phyloP scores from a whole-genome alignment of 2,329 filamentous ascomycete genomes.

The Arthrocladium fulminans region DNA sequence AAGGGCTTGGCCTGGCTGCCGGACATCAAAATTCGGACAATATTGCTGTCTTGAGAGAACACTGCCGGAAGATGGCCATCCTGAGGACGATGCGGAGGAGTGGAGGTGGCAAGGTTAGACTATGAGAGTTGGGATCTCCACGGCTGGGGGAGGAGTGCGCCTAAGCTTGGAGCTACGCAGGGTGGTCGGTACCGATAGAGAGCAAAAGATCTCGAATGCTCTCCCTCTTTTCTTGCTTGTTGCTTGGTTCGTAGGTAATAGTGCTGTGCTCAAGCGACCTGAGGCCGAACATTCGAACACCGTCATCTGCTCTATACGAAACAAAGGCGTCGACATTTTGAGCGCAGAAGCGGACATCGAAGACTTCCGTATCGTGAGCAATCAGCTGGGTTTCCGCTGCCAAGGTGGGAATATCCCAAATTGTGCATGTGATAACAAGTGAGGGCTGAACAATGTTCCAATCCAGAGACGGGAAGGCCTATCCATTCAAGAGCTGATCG shows the following conservation, averaged over 20 bases:
- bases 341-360: constrained; percentile 88
- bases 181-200: too few species aligned
- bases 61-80: constrained; percentile 95
- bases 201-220: too few species aligned
- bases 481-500: too few species aligned
- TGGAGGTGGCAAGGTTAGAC: constrained; percentile 45
- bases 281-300: constrained; percentile 96
- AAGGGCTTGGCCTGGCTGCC: constrained; percentile 89
- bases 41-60: constrained; percentile 83
- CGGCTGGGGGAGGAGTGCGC: constrained; percentile 18
- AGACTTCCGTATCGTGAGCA: constrained; percentile 97
- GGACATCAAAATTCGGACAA: constrained; percentile 92
- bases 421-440: constrained; percentile 97
- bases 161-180: constrained; percentile 12
- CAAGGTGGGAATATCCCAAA: constrained; percentile 97
- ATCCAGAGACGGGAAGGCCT: constrained; percentile 91
- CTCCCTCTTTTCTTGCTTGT: constrained; percentile 63
- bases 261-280: constrained; percentile 95
- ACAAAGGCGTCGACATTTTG: constrained; percentile 99
- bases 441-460: constrained; percentile 98
- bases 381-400: constrained; percentile 98
- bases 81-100: constrained; percentile 73
- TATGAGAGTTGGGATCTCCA: constrained; percentile 9
- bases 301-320: constrained; percentile 93
- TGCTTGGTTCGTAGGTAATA: constrained; percentile 95